A percentile compares a stretch with the other conserved stretches of the same genome.
Evolutionary conservation across 1,139 yeast species (phyloP).

Genomic region (Magnusiomyces fungicola): DNA sequence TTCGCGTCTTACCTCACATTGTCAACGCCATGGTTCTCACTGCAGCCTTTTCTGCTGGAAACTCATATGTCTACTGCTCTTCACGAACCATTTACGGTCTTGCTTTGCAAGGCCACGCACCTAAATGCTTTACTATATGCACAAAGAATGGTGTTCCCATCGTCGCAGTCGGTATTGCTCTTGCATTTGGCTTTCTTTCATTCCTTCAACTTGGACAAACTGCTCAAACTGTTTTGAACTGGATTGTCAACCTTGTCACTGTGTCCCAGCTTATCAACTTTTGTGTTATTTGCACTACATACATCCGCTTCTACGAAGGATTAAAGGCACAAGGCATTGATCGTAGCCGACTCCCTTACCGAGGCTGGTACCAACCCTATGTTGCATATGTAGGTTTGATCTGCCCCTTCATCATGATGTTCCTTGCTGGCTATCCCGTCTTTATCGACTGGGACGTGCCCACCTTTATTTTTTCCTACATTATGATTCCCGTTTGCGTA

Average conservation of each 20-base stretch:
- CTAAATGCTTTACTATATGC: conserved; percentile 36
- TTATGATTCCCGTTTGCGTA: conserved; percentile 59
- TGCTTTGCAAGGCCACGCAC: conserved; percentile 50
- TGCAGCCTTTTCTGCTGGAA: conserved; percentile 67
- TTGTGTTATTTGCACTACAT: conserved; percentile 55
- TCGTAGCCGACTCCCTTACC: conserved; percentile 47
- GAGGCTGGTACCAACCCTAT: conserved; percentile 52
- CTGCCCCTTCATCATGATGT: conserved; percentile 51
- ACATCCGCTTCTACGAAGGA: conserved; percentile 58
- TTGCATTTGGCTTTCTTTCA: conserved; percentile 43
- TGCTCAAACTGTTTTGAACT: conserved; percentile 60
- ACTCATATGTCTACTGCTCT: conserved; percentile 63
- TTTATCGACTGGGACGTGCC: conserved; percentile 59
- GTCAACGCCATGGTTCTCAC: conserved; percentile 56
- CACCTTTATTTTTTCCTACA: conserved; percentile 57
- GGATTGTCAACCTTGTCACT: conserved; percentile 71
- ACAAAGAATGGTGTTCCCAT: conserved; percentile 56
- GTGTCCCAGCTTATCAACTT: conserved; percentile 74
- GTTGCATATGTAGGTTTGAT: conserved; percentile 39
- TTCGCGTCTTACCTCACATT: conserved; percentile 49
- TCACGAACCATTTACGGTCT: conserved; percentile 52
- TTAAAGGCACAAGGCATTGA: conserved; percentile 50
- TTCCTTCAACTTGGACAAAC: conserved; percentile 53
- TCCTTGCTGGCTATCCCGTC: conserved; percentile 59
- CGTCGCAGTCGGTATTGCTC: conserved; percentile 41